These are phyloP conservation scores for Jaltomata sinuosa DNA, from an alignment of 257 asterid genomes.

Conservation along the genomic window DNA sequence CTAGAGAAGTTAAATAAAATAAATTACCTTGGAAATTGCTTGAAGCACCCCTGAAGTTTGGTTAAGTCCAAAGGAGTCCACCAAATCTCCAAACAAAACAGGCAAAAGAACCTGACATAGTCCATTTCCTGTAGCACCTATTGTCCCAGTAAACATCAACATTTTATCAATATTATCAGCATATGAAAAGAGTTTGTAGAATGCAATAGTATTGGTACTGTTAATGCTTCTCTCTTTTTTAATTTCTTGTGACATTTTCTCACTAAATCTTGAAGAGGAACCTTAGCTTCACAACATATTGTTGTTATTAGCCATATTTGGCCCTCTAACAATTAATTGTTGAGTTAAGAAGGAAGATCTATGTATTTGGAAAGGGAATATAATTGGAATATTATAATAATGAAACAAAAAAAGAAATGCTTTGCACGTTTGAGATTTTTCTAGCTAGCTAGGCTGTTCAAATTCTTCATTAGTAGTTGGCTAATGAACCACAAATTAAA, in stretches of 20 bases:
- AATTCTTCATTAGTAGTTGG: no score
- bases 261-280: neutral
- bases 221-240: slow-evolving; percentile 6
- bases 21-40: slow-evolving; percentile 53
- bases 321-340: neutral
- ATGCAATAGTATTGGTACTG: slow-evolving; percentile 18
- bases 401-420: no score
- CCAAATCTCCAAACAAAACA: slow-evolving; percentile 41
- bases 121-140: slow-evolving; percentile 53
- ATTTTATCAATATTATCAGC: slow-evolving; percentile 47
- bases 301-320: neutral
- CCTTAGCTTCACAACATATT: neutral
- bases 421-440: neutral
- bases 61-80: slow-evolving; percentile 47
- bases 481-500: no score
- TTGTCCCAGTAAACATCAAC: slow-evolving; percentile 41
- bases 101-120: slow-evolving; percentile 40
- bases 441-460: no score
- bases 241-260: neutral
- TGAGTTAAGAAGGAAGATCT: neutral
- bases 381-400: no score
- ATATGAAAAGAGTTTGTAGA: slow-evolving; percentile 46
- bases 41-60: slow-evolving; percentile 20
- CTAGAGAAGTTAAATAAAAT: no score
- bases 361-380: neutral